Evolutionary conservation across 1,139 yeast species (phyloP).

Genomic region (Diutina rugosa): DNA sequence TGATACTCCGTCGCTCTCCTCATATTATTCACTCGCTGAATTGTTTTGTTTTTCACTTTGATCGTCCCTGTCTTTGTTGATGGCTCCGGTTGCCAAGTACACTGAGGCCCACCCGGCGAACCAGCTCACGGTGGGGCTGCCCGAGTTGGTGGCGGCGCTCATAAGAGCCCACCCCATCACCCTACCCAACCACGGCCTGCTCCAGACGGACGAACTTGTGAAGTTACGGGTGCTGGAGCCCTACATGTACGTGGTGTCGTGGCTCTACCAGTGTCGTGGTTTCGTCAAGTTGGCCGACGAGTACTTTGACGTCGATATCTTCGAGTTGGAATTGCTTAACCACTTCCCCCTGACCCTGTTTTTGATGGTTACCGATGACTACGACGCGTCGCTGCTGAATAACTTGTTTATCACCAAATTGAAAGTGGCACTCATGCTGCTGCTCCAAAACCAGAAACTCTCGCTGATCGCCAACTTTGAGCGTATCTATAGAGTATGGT

Average conservation of each 20-base stretch:
- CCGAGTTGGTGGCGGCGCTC: conserved; percentile 15
- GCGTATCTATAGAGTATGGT: conserved; percentile 10
- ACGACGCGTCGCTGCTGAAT: background rate
- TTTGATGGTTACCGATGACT: conserved; percentile 7
- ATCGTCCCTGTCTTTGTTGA: background rate
- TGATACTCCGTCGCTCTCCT: too few relatives aligned
- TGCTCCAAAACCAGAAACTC: conserved; percentile 17
- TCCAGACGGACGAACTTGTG: conserved; percentile 6
- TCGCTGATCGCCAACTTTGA: conserved; percentile 13
- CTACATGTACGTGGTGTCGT: conserved; percentile 36
- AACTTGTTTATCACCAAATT: conserved; percentile 26
- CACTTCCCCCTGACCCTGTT: background rate
- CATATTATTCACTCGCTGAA: background rate
- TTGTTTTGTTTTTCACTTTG: background rate
- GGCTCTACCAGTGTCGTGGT: conserved; percentile 36
- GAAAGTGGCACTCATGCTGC: conserved; percentile 26
- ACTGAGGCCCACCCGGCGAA: conserved; percentile 12
- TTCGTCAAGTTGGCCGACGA: conserved; percentile 30
- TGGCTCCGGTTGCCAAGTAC: background rate
- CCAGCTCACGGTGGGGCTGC: conserved; percentile 12
- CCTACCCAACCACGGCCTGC: conserved; percentile 12
- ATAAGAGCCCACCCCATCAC: conserved; percentile 16
- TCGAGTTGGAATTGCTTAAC: conserved; percentile 40
- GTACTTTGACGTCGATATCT: conserved; percentile 38
- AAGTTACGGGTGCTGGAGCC: conserved; percentile 15